Base-by-base conservation (phyloP, 164 flowering plant genomes). In the Umbilicus rupestris region DNA sequence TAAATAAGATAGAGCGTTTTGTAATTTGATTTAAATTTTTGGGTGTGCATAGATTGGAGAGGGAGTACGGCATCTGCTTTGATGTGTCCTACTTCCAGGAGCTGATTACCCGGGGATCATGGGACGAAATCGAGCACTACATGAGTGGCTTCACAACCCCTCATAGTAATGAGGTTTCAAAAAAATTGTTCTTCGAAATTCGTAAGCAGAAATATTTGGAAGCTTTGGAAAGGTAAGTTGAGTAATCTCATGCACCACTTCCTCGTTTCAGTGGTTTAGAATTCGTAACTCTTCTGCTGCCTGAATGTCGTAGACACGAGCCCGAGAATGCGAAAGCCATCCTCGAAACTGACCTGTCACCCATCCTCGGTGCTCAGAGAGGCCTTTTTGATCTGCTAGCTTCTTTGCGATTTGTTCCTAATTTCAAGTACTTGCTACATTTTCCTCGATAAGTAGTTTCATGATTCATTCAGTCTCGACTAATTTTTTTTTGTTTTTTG, bases 121-220 rank as follows among this genome's bases (percentile, higher is more conserved):
- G 67, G 67, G 50, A 64, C 37, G 52, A 64, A 42, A 7, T 30
- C 5, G 67, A 64, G 24, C 42, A 24, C 10, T 64, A 64, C 24
- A 30, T 64, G 35, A 16, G 46, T 41, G 67, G 67, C 12, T 64
- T 64, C 50, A 64, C 67, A 5, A 20, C 42, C 17, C 31, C 37
- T 22, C 31, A 39, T 7, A 47, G 28, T 41, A 64, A 64, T 26
- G 28, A 44, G 11, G 41, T 39, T 12, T 64, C 67, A 0, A 41
- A 1, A 10, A 22, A 64, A 26, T n/a, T 64, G 6, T 64, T 20
- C 28, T 64, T 64, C 17, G 67, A 64, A 12, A 64, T 64, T 20
- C 35, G 67, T 7, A 64, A 64, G 50, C 67, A 64, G n/a, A 64
- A 41, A 42, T 64, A 39, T 39, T 47, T 64, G 10, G 67, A 64